A percentile compares a stretch with the other conserved stretches of the same genome.
Evolutionary conservation across 1,139 yeast species (phyloP).

Genomic region (Magnusiomyces sp.): DNA sequence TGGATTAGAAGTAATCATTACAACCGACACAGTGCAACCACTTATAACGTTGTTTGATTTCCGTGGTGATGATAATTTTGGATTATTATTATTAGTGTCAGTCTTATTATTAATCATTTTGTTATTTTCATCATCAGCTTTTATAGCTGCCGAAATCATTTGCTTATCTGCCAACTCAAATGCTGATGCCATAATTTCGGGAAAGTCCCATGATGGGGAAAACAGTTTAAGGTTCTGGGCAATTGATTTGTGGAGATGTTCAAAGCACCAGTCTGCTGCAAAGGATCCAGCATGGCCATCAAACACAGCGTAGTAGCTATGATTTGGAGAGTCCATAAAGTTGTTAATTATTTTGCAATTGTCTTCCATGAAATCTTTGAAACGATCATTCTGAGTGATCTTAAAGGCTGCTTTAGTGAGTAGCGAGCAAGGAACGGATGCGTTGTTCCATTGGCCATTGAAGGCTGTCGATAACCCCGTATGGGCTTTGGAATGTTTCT

Average conservation of each 20-base stretch:
- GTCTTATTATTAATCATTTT: too few relatives aligned
- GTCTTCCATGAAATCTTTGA: slow-evolving; percentile 77
- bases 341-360: slow-evolving; percentile 80
- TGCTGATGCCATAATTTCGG: slow-evolving; percentile 17
- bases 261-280: slow-evolving; percentile 84
- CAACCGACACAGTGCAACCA: slow-evolving; percentile 22
- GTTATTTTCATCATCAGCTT: too few relatives aligned
- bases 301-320: slow-evolving; percentile 85
- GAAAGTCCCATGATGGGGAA: slow-evolving; percentile 11
- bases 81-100: too few relatives aligned
- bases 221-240: slow-evolving; percentile 9
- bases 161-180: slow-evolving; percentile 19
- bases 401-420: too few relatives aligned
- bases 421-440: too few relatives aligned
- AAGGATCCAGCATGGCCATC: slow-evolving; percentile 90
- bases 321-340: slow-evolving; percentile 73
- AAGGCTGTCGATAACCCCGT: too few relatives aligned
- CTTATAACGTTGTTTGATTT: slow-evolving; percentile 14
- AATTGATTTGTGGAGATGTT: slow-evolving; percentile 49
- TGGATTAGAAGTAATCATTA: slow-evolving; percentile 12
- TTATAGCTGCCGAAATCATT: too few relatives aligned
- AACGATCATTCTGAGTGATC: slow-evolving; percentile 29
- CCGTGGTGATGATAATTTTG: background rate
- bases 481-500: too few relatives aligned
- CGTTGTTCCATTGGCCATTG: too few relatives aligned